These are phyloP conservation scores for Euphorbia tirucalli DNA, from an alignment of 345 rosid genomes.

Conservation along the genomic window DNA sequence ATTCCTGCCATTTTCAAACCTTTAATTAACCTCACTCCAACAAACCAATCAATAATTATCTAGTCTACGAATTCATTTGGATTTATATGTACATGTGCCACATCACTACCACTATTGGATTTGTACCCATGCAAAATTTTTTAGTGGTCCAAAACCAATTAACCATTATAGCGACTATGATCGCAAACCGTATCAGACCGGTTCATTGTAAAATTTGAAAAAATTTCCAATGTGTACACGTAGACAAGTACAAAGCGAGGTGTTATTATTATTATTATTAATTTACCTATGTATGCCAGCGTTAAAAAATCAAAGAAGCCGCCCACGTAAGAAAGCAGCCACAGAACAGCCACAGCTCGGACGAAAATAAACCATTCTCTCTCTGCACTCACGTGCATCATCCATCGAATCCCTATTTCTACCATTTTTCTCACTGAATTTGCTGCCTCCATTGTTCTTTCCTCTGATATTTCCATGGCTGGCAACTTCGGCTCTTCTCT, in stretches of 20 bases:
- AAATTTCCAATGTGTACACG: too few relatives aligned
- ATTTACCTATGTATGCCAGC: constrained; percentile 31
- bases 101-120: too few relatives aligned
- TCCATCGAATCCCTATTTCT: constrained; percentile 39
- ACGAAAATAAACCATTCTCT: constrained; percentile 37
- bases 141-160: too few relatives aligned
- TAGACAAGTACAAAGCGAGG: too few relatives aligned
- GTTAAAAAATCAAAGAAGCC: constrained; percentile 31
- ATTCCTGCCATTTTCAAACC: constrained; percentile 22
- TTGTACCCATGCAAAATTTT: too few relatives aligned
- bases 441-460: constrained; percentile 23
- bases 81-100: too few relatives aligned
- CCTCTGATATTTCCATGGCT: constrained; percentile 38
- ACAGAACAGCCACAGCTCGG: constrained; percentile 27
- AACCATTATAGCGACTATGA: too few relatives aligned
- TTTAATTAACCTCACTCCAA: not conserved
- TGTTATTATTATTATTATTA: too few relatives aligned
- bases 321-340: constrained; percentile 34
- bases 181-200: too few relatives aligned
- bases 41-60: too few relatives aligned
- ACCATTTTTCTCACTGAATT: constrained; percentile 22
- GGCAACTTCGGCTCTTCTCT: constrained; percentile 46
- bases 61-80: too few relatives aligned
- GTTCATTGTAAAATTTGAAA: too few relatives aligned
- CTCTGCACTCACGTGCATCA: constrained; percentile 34